Evolutionary conservation across 2,329 filamentous ascomycete genomes (phyloP).

Genomic region (Periglandula ipomoeae): DNA sequence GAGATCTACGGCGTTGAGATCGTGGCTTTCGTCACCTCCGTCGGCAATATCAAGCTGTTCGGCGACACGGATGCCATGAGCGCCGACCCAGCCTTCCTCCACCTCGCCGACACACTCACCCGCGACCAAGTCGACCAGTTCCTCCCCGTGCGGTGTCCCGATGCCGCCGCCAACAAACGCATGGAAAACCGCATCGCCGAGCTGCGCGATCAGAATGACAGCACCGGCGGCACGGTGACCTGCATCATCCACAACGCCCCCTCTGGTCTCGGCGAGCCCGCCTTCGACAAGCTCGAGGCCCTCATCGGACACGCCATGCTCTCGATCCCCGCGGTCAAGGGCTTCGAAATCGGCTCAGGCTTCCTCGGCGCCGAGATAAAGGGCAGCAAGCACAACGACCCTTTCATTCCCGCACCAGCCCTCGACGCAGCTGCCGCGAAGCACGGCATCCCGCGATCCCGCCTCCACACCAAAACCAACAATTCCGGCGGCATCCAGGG

Average conservation of each 20-base stretch:
- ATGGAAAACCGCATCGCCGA: slow-evolving; percentile 77
- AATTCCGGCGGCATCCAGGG: slow-evolving; percentile 93
- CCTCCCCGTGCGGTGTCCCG: slow-evolving; percentile 80
- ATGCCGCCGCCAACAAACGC: slow-evolving; percentile 49
- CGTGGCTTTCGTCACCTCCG: slow-evolving; percentile 78
- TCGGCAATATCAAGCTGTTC: slow-evolving; percentile 48
- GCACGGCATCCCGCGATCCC: slow-evolving; percentile 42
- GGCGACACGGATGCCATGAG: slow-evolving; percentile 39
- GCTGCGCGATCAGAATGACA: slow-evolving; percentile 71
- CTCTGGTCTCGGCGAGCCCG: slow-evolving; percentile 81
- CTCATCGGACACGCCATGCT: slow-evolving; percentile 89
- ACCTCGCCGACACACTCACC: slow-evolving; percentile 62
- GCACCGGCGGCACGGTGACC: slow-evolving; percentile 89
- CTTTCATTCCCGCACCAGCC: slow-evolving; percentile 33
- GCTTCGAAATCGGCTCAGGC: slow-evolving; percentile 89
- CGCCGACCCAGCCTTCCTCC: slow-evolving; percentile 70
- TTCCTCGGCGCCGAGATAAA: slow-evolving; percentile 80
- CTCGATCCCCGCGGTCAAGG: slow-evolving; percentile 89
- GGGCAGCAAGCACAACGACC: slow-evolving; percentile 86
- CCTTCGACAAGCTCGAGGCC: slow-evolving; percentile 93
- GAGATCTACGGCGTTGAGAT: slow-evolving; percentile 82
- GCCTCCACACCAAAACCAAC: slow-evolving; percentile 81
- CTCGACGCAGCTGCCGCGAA: slow-evolving; percentile 35
- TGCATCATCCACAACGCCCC: slow-evolving; percentile 86
- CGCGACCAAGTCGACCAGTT: slow-evolving; percentile 72